These are phyloP conservation scores for Arthrobotrys megalospora DNA, from an alignment of 2,329 filamentous ascomycete genomes.

Conservation along the genomic window DNA sequence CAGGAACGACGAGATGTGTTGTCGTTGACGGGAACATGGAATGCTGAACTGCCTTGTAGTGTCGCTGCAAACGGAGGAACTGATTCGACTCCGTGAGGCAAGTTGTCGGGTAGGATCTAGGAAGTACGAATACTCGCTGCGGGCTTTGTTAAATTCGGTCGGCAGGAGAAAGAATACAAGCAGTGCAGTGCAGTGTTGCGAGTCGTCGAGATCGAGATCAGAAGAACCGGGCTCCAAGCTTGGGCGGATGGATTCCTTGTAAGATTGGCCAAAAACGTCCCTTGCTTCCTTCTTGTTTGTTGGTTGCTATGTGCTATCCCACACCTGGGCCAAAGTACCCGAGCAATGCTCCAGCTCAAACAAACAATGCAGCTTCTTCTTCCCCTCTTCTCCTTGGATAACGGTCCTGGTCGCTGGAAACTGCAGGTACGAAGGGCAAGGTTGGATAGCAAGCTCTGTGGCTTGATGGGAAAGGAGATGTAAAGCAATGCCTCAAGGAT, in stretches of 20 bases:
- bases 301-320: conserved; percentile 46
- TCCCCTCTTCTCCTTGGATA: conserved; percentile 42
- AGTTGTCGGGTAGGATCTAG: conserved; percentile 8
- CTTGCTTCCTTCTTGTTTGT: conserved; percentile 24
- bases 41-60: conserved; percentile 29
- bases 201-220: conserved; percentile 24
- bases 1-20: conserved; percentile 57
- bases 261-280: conserved; percentile 39
- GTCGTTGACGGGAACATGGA: conserved; percentile 61
- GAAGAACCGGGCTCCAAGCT: conserved; percentile 27
- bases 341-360: conserved; percentile 46
- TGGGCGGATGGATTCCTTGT: conserved; percentile 35
- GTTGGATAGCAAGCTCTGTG: conserved; percentile 3
- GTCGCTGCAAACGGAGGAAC: conserved; percentile 54
- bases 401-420: conserved; percentile 33
- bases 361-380: conserved; percentile 56
- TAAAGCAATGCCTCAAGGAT: conserved; percentile 24
- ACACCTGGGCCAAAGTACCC: conserved; percentile 40
- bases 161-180: conserved; percentile 12
- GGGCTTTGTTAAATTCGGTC: conserved; percentile 20
- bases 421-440: conserved; percentile 41
- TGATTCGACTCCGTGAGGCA: conserved; percentile 53
- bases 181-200: conserved; percentile 8
- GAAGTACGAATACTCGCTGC: conserved; percentile 1
- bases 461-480: conserved; percentile 11